phyloP scores from a whole-genome alignment of 352 stramenopile species.

The Phytophthora gonapodyides region DNA sequence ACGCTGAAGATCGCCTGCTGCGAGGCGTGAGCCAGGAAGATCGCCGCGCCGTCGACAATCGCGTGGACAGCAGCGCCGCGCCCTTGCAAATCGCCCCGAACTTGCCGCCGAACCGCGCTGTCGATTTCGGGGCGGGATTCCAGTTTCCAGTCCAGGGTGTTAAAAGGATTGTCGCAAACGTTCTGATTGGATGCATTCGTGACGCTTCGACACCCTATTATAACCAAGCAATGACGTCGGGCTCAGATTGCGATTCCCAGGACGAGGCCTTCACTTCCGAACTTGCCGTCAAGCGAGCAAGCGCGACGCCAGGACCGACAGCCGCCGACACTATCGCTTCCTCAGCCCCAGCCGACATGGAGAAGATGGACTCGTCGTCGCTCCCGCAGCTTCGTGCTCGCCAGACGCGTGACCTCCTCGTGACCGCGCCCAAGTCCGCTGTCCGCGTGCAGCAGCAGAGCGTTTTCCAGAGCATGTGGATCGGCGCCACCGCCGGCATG shows the following conservation, averaged over 20 bases:
- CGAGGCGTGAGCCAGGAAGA: slow-evolving; percentile 24
- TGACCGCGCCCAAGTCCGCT: slow-evolving; percentile 23
- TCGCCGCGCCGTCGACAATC: slow-evolving; percentile 16
- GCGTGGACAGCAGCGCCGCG: slow-evolving; percentile 26
- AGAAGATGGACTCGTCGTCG: slow-evolving; percentile 32
- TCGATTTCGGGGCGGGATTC: too few species aligned
- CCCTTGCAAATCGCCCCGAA: slow-evolving; percentile 26
- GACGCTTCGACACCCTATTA: too few species aligned
- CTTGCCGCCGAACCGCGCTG: too few species aligned
- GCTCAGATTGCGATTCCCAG: too few species aligned
- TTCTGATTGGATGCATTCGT: too few species aligned
- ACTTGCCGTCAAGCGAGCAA: too few species aligned
- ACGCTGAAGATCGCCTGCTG: slow-evolving; percentile 20
- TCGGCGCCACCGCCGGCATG: slow-evolving; percentile 79
- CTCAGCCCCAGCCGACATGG: slow-evolving; percentile 23
- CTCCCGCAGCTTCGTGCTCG: slow-evolving; percentile 35
- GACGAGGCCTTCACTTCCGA: too few species aligned
- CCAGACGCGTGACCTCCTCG: slow-evolving; percentile 44
- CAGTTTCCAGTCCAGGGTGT: too few species aligned
- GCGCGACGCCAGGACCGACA: background rate
- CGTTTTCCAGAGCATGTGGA: slow-evolving; percentile 81
- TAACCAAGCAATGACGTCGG: too few species aligned
- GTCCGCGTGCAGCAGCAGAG: slow-evolving; percentile 46
- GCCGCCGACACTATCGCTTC: background rate
- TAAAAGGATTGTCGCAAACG: too few species aligned